Base-by-base conservation (phyloP, 2,329 filamentous ascomycete genomes). In the Apiospora pterosperma region DNA sequence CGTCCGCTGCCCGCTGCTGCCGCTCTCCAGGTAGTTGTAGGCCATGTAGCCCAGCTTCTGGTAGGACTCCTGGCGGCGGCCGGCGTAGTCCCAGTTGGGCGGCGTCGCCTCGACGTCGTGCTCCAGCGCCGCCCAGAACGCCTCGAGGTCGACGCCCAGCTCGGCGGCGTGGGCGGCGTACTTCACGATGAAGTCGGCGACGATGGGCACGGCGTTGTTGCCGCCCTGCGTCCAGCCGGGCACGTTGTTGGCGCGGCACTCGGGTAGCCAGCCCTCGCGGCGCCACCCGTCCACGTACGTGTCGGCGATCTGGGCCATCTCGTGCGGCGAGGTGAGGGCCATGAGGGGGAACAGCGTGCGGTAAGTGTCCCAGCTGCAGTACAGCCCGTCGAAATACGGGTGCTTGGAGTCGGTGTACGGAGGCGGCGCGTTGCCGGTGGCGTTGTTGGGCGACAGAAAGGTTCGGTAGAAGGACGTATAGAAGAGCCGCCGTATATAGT, bases 301-400 rank as follows among this genome's bases (percentile, higher is more conserved):
- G 21, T 41, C 59, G 23, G 19, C 23, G 23, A 61, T 61, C 59
- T 61, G 21, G 4, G 59, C 59, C 59, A 61, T 61, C 36, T 61
- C 59, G 5, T 36, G 36, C 23, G 59, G 59, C 8, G 59, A 61
- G 8, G 59, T 61, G 36, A 61, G 59, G 14, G 59, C 36, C 59
- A 61, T n/a, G 7, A 61, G 59, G 7, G 59, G 59, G 36, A 61
- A 61, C 3, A 61, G 36, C 21, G 59, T 61, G 36, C 59, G 59
- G 36, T 61, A 61, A 1, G 59, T 61, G 16, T 61, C 59, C 59
- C 59, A 61, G 41, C 63, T 64, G 59, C 63, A 64, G 63, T 64
- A 61, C 7, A 61, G 23, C 2, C 59, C 59, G 36, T 61, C 59
- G 16, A 61, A 61, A 14, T 61, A 61, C 4, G 59, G 59, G 36